Base-by-base conservation (phyloP, 768 basidiomycete species). In the Leccinum obscurum region DNA sequence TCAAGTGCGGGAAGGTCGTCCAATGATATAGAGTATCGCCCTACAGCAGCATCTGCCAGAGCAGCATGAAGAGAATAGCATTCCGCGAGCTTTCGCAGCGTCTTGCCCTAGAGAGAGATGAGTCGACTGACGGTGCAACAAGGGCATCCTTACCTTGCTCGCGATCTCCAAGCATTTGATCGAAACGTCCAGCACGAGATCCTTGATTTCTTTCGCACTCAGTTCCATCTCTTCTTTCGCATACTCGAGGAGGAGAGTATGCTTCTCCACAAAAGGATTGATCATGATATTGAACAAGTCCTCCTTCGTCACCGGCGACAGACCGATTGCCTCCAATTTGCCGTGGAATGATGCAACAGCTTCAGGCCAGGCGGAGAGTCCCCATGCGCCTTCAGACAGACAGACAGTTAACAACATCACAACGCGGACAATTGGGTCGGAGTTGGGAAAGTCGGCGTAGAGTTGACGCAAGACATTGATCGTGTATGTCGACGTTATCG, bases 381-480 rank as follows among this genome's bases (percentile, higher is more conserved):
- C 55, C 62, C 66, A 55, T 39, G 63, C 53, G 64, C 59, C 60
- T 59, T 72, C 72, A 51, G 73, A 68, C 35, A 85, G 76, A 72
- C 88, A 90, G 20, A 87, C 77, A 15, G 84, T 83, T 58, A 91
- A 78, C n/a, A 93, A 79, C 74, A 95, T 85, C 56, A 89, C 88
- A 22, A 86, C 79, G 46, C 89, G 86, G 62, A 85, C 87, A 52
- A 77, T 77, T 22, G 80, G 79, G 66, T 89, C 82, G 7, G 77
- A 65, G 48, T 82, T 84, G 22, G 87, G 86, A 69, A 88, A 91
- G 68, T 92, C 90, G 51, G 76, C 71, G 70, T 82, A 87, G 49
- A 92, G 79, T 55, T 84, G 81, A 26, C 84, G 81, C 41, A 92
- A 78, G 35, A 80, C 81, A 65, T 80, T 79, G 56, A 78, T 78